Base-by-base conservation (phyloP, 345 rosid genomes). In the Cardamine resedifolia region DNA sequence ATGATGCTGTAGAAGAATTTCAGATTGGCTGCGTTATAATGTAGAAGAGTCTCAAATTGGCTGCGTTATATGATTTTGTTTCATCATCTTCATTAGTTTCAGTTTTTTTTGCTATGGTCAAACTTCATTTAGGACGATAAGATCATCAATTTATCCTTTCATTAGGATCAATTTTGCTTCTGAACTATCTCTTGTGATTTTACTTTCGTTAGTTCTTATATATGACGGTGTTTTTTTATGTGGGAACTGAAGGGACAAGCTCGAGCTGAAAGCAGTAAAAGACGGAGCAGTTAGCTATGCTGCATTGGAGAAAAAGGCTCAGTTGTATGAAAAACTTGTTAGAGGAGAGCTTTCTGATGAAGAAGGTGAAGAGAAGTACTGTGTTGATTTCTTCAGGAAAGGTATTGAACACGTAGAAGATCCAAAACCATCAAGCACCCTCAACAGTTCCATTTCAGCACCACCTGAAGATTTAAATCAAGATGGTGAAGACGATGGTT, bases 241-340 rank as follows among this genome's bases (percentile, higher is more conserved):
- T 78, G 41, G 74, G 34, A 14, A 43, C 51, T 80, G 14, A 62
- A 89, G 97, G 87, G 98, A 95, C 69, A 90, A 95, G 85, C 87
- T 91, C 1, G 99, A 95, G 84, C 81, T 84, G 34, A 95, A 91
- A 82, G 98, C 96, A 18, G 84, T 85, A 2, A 83, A 82, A 1
- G 96, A 91, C 64, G 98, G 98, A 44, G 77, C 92, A 15, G 85
- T 70, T 3, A 88, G 96, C 81, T 91, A 90, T 27, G 96, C 96
- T 0, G 97, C 98, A 26, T 75, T 95, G 81, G 96, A 90, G 83
- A 95, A 65, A 85, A 95, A 95, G 78, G 98, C 98, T 4, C 85
- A 77, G 67, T 76, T 95, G 36, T 95, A 91, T 72, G 98, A 91
- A 10, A 95, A 90, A 78, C 82, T 95, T 55, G 85, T 71, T 16